Evolutionary conservation across 768 basidiomycete species (phyloP).

Genomic region (Serendipita vermifera): DNA sequence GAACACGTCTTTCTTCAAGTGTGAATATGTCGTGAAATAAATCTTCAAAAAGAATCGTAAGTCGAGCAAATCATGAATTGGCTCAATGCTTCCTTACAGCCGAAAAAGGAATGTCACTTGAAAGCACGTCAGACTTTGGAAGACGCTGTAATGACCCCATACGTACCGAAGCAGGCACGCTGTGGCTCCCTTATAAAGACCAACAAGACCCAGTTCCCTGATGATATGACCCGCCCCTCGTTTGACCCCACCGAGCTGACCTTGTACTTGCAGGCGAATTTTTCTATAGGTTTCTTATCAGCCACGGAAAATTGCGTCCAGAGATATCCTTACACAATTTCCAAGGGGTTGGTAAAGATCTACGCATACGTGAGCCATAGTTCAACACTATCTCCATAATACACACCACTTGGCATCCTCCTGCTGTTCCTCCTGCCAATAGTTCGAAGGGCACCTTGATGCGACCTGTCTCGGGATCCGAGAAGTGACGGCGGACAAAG

Average conservation of each 20-base stretch:
- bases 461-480: constrained; percentile 90
- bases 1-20: constrained; percentile 88
- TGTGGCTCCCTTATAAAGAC: constrained; percentile 83
- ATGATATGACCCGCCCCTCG: constrained; percentile 89
- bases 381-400: background rate
- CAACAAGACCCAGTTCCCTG: constrained; percentile 80
- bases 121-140: too few relatives aligned
- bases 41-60: too few relatives aligned
- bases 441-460: constrained; percentile 89
- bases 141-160: too few relatives aligned
- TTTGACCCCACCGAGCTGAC: constrained; percentile 73
- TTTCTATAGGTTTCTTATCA: constrained; percentile 38
- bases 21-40: constrained; percentile 52
- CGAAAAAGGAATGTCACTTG: constrained; percentile 82
- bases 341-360: constrained; percentile 95
- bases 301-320: constrained; percentile 5
- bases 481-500: constrained; percentile 65
- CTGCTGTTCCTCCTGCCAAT: constrained; percentile 81
- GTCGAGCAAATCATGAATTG: background rate
- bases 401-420: constrained; percentile 95
- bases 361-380: constrained; percentile 23
- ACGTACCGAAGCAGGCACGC: constrained; percentile 69
- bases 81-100: constrained; percentile 31
- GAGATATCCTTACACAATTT: constrained; percentile 61
- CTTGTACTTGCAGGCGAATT: constrained; percentile 90